Evolutionary conservation across 805 yeast species (phyloP).

Genomic region (Starmerella sp.): DNA sequence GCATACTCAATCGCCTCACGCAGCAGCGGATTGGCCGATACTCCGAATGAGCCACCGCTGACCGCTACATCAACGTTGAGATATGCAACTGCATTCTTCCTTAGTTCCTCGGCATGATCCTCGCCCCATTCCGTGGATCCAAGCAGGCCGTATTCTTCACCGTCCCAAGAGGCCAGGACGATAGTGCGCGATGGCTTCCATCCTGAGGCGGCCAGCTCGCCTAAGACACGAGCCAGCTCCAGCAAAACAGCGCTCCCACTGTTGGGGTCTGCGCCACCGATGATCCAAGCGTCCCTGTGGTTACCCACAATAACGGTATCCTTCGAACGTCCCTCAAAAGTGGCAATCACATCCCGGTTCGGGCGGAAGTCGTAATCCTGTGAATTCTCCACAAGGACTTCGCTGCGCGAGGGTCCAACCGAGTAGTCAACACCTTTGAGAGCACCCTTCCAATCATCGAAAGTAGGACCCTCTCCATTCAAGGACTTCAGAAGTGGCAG

Average conservation of each 20-base stretch:
- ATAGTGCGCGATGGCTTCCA: constrained; percentile 70
- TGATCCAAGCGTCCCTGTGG: constrained; percentile 73
- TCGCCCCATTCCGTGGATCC: constrained; percentile 78
- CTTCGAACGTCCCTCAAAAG: constrained; percentile 42
- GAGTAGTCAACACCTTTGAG: constrained; percentile 38
- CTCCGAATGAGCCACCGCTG: constrained; percentile 41
- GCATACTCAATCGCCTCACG: constrained; percentile 37
- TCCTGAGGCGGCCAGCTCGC: constrained; percentile 40
- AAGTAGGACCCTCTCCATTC: constrained; percentile 44
- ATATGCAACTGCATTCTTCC: constrained; percentile 49
- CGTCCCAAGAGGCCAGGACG: constrained; percentile 69
- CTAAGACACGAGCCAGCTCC: constrained; percentile 52
- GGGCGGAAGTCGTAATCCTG: constrained; percentile 55
- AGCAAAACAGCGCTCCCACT: constrained; percentile 56
- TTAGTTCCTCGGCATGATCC: constrained; percentile 38
- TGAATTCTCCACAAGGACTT: constrained; percentile 45
- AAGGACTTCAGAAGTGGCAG: constrained; percentile 48
- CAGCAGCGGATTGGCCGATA: constrained; percentile 52
- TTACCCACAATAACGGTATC: constrained; percentile 59
- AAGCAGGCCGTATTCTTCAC: constrained; percentile 57
- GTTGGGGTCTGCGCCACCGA: constrained; percentile 74
- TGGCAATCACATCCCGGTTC: constrained; percentile 52
- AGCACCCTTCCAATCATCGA: constrained; percentile 37
- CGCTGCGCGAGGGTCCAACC: constrained; percentile 39
- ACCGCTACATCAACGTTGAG: constrained; percentile 59